A percentile compares a stretch with the other conserved stretches of the same genome.
Evolutionary conservation across 371 early-diverging fungal species (phyloP).

Genomic region (Catenaria anguillulae): DNA sequence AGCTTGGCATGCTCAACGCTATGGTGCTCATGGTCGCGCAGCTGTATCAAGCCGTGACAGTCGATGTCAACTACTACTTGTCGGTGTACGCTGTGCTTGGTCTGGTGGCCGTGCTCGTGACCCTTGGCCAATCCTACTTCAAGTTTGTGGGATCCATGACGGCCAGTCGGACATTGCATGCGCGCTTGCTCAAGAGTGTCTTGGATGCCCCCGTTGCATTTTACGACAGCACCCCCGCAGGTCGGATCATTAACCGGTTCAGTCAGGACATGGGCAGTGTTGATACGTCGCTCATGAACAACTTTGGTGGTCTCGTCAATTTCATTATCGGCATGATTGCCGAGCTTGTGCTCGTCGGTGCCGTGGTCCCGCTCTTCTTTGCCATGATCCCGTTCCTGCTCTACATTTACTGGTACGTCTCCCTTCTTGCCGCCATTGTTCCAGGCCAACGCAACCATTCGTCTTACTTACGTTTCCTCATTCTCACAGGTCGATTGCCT

Average conservation of each 20-base stretch:
- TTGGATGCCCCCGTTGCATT: not conserved
- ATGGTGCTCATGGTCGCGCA: not conserved
- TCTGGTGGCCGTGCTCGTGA: not conserved
- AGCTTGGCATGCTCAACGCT: not conserved
- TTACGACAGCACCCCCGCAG: not conserved
- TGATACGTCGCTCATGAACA: not conserved
- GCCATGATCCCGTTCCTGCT: not conserved
- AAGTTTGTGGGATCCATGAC: not conserved
- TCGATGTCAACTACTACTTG: constrained; percentile 3
- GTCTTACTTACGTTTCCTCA: too few species aligned
- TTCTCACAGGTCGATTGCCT: too few species aligned
- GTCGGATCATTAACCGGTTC: too few species aligned
- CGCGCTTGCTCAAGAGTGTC: not conserved
- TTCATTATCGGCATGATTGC: not conserved
- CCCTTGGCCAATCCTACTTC: not conserved
- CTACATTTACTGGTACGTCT: constrained; percentile 1
- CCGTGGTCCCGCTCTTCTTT: not conserved
- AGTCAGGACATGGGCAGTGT: not conserved
- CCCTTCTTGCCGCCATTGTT: too few species aligned
- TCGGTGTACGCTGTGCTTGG: constrained; percentile 1
- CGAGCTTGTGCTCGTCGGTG: constrained; percentile 2
- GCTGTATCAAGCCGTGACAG: not conserved
- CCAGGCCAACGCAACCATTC: too few species aligned
- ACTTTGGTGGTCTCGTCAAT: not conserved
- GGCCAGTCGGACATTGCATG: not conserved